Percentiles rank a stretch among this genome's conserved stretches.
These are phyloP conservation scores for Geotrichum histeridarum DNA, from an alignment of 1,139 yeast genomes.

Conservation along the genomic window DNA sequence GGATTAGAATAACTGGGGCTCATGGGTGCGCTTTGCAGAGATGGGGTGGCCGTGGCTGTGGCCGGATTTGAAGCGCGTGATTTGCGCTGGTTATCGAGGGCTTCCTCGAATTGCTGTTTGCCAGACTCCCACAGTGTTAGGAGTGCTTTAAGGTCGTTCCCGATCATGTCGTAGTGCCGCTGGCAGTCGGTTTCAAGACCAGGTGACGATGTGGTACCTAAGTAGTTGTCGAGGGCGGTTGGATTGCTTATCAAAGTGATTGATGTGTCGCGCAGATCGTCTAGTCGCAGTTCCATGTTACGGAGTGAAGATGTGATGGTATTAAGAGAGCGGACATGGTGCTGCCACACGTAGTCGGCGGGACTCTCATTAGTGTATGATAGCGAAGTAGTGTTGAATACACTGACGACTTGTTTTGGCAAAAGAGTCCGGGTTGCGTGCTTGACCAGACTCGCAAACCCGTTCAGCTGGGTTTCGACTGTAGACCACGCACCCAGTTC, in stretches of 20 bases:
- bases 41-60: background rate
- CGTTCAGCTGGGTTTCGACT: conserved; percentile 4
- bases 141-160: conserved; percentile 32
- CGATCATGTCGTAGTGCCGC: conserved; percentile 32
- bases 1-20: too few species aligned
- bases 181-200: background rate
- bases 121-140: conserved; percentile 35
- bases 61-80: too few species aligned
- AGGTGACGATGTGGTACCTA: background rate
- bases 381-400: conserved; percentile 5
- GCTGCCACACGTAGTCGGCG: conserved; percentile 18
- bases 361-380: background rate
- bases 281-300: conserved; percentile 37
- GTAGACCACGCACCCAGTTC: conserved; percentile 13
- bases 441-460: background rate
- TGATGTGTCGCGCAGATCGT: conserved; percentile 30
- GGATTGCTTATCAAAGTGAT: background rate
- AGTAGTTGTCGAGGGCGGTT: background rate
- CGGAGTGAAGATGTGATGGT: conserved; percentile 31
- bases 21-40: too few species aligned
- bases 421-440: background rate
- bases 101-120: background rate
- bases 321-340: conserved; percentile 26
- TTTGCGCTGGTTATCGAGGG: background rate
- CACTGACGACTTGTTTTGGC: conserved; percentile 4